Conservation (phyloP, 495 filamentous ascomycete species). For the Trichoderma parareesei region DNA sequence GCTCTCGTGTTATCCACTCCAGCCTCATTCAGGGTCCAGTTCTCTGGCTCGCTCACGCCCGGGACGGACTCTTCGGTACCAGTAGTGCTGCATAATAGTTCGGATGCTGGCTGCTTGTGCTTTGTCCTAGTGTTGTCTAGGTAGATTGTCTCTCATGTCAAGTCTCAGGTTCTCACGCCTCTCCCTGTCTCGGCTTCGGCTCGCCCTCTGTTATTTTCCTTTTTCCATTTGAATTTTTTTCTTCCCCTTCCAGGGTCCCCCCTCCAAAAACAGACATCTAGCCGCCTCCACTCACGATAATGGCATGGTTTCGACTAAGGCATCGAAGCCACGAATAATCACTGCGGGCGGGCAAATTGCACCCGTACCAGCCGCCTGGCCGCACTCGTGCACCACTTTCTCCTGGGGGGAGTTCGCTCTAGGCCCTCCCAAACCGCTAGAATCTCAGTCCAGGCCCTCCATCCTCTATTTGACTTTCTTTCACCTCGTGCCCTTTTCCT, state of each 20-base stretch:
- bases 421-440: neutral
- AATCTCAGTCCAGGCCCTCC: neutral
- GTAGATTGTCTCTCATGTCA: no score
- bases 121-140: no score
- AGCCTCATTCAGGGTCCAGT: constrained; percentile 2
- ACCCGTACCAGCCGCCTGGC: neutral
- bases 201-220: neutral
- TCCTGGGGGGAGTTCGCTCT: neutral
- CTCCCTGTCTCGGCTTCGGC: neutral
- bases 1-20: neutral
- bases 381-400: neutral
- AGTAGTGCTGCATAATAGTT: no score
- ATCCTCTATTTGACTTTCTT: neutral
- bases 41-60: no score
- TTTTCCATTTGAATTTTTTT: neutral
- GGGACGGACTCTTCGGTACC: no score
- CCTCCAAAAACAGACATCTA: neutral
- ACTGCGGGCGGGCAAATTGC: neutral
- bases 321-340: neutral
- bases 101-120: no score
- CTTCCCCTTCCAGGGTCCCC: constrained; percentile 7
- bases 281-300: neutral
- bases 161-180: neutral
- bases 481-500: neutral
- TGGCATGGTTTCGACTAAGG: constrained; percentile 2